Evolutionary conservation across 2,329 filamentous ascomycete species (phyloP), one percentile per base, ranked within the genome.

Genomic region (Trichoderma polysporum): DNA sequence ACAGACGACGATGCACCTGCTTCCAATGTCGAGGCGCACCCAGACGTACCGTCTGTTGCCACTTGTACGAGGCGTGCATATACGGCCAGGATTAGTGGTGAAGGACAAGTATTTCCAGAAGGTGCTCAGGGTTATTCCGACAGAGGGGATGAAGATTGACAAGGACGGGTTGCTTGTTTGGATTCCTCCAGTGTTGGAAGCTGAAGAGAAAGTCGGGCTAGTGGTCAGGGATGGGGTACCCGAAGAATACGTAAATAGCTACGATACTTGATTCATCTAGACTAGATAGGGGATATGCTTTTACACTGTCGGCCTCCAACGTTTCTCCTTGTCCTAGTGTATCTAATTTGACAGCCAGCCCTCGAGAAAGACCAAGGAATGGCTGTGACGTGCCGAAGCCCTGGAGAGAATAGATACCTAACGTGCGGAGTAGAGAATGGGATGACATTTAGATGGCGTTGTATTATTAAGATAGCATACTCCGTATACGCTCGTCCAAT

Each of bases 61-160:
- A 8, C 84, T 90, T 45, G 80, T 84, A 73, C 82, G 76, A 69
- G 90, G 89, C 0, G 76, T 82, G 33, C 97, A 91, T 88, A 86
- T 94, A 66, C 84, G 77, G 59, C 92, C 93, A 2, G 86, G 86
- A 45, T 79, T 97, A 69, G 87, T 90, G 69, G 92, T 97, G 45
- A 85, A 92, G 69, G 94, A 97, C 81, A 90, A 91, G 73, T 97
- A 97, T 74, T 98, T 97, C 78, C 93, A 97, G 76, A 97, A 97
- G 83, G 89, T 91, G 49, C 78, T 98, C 68, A 88, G 90, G 69
- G 89, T 97, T 27, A 87, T 93, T 68, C 89, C 92, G 2, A 94
- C 91, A 0, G 91, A 90, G 74, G 91, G 89, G 25, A 90, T 89
- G 81, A 87, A 84, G 76, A 80, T 81, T 59, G 86, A 88, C 68